Percentiles rank a stretch among this genome's conserved stretches.
Evolutionary conservation across 192 early-diverging fungal genomes (phyloP).

Genomic region (Entophlyctis luteolus): DNA sequence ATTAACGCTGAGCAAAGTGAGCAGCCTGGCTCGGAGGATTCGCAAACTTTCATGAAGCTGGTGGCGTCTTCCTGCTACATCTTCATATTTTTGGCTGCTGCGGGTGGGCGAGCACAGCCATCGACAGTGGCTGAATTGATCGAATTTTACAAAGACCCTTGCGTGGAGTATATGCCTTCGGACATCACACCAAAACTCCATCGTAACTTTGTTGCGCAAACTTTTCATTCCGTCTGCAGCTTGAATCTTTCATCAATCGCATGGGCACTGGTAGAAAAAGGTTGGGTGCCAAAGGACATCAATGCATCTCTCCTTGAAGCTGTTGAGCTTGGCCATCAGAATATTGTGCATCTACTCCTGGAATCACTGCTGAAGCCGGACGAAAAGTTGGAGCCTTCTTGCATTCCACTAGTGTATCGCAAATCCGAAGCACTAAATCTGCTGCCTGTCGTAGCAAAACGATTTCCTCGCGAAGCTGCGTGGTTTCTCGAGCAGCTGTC

Average conservation of each 20-base stretch:
- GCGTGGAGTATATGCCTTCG: slow-evolving; percentile 16
- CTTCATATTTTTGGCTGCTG: slow-evolving; percentile 33
- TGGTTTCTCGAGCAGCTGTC: slow-evolving; percentile 44
- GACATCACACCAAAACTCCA: slow-evolving; percentile 24
- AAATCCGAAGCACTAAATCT: slow-evolving; percentile 31
- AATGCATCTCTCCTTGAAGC: slow-evolving; percentile 20
- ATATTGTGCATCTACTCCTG: slow-evolving; percentile 37
- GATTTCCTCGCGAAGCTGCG: slow-evolving; percentile 39
- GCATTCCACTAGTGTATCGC: slow-evolving; percentile 35
- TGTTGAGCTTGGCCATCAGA: slow-evolving; percentile 38
- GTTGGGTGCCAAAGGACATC: slow-evolving; percentile 35
- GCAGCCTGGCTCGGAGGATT: neutral
- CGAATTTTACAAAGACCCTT: slow-evolving; percentile 34
- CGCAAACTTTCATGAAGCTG: slow-evolving; percentile 17
- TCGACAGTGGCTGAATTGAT: slow-evolving; percentile 30
- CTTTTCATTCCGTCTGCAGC: slow-evolving; percentile 32
- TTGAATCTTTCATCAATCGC: slow-evolving; percentile 37
- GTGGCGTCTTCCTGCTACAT: slow-evolving; percentile 28
- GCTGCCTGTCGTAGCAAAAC: slow-evolving; percentile 30
- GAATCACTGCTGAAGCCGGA: slow-evolving; percentile 38
- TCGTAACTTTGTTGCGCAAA: slow-evolving; percentile 23
- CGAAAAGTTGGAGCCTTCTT: slow-evolving; percentile 26
- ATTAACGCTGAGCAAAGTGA: neutral
- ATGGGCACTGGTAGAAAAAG: slow-evolving; percentile 31
- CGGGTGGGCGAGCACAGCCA: slow-evolving; percentile 25